Evolutionary conservation across 805 yeast genomes (phyloP), one percentile per base, ranked within the genome.

Genomic region (Teunomyces stri): DNA sequence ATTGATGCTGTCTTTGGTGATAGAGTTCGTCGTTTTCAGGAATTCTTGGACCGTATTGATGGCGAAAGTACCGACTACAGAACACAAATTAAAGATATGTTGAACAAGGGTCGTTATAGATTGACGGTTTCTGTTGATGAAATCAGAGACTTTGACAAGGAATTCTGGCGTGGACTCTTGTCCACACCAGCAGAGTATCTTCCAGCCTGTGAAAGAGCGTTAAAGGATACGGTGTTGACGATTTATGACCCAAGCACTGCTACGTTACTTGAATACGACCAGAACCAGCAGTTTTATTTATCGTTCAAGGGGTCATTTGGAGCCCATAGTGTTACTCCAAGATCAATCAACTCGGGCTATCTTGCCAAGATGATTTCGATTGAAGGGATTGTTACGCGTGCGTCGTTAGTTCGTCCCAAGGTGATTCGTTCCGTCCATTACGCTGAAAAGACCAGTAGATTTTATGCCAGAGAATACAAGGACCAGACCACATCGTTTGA

Each of bases 371-470:
- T 92, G 79, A 81, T 94, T 38, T 84, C 96, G 1, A 75, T 94
- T 20, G 97, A 94, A 68, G 99, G 99, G 47, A 94, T 94, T 57
- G 96, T 94, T 13, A 92, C 98, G 1, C 78, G 94, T 53, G 91
- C 96, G 27, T 90, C 97, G 1, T 74, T 94, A 48, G 96, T 94
- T 36, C 79, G 98, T 51, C 99, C 99, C 31, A 92, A 92, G 64
- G 80, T 92, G 46, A 78, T 90, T 42, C 79, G 96, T 57, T 89
- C 96, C 9, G 96, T 94, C 25, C 98, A 92, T 69, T 92, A 87
- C 64, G 89, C 95, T 51, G 96, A 89, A 48, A 79, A 79, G 35
- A 87, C 95, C 1, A 85, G 86, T 20, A 78, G 86, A 52, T 91
- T 91, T 65, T 91, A 89, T 62, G 88, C 96, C 49, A 80, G 97